Base-by-base conservation (phyloP, 179 eudicot genomes). In the Silene vulgaris region DNA sequence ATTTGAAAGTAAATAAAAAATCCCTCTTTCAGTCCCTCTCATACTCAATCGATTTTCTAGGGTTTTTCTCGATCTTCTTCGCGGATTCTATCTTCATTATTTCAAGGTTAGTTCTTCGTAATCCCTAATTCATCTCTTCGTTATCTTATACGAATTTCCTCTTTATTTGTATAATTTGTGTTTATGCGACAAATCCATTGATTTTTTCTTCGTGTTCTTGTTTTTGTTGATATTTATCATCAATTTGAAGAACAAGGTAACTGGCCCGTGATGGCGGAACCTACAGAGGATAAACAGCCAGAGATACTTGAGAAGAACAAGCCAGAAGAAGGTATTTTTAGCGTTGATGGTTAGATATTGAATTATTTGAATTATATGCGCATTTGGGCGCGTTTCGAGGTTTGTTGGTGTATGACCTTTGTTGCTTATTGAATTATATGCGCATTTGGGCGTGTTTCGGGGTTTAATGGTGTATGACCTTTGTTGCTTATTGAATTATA, bases 61-160 rank as follows among this genome's bases (percentile, higher is more conserved):
- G 73, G 35, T 68, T 76, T 68, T 69, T 21, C n/a, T 57, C 73
- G 78, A 76, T 76, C 79, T 61, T 69, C 69, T 69, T 71, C 37
- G 8, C 50, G 16, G 0, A 40, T 61, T 52, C n/a, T 62, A 6
- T 71, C 71, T 71, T 13, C 61, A 1, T 28, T 63, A 7, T 45
- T 54, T 63, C 20, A 0, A 59, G 68, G 80, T 61, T 2, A 28
- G 29, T 62, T 40, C 72, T 8, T 68, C 43, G 0, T 37, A 4
- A 6, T 19, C 21, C 1, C 8, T 1, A 30, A 62, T 77, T 48
- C 3, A 4, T 29, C 62, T 5, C 37, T 29, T 64, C 12, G 9
- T 23, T 21, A 62, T 0, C 13, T 13, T 28, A 37, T 64, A 40
- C 14, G 17, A 37, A 16, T 23, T 43, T 9, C 13, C 28, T 74